A percentile compares a stretch with the other conserved stretches of the same genome.
Evolutionary conservation across 179 eudicot species (phyloP).

Genomic region (Spergularia azorica): DNA sequence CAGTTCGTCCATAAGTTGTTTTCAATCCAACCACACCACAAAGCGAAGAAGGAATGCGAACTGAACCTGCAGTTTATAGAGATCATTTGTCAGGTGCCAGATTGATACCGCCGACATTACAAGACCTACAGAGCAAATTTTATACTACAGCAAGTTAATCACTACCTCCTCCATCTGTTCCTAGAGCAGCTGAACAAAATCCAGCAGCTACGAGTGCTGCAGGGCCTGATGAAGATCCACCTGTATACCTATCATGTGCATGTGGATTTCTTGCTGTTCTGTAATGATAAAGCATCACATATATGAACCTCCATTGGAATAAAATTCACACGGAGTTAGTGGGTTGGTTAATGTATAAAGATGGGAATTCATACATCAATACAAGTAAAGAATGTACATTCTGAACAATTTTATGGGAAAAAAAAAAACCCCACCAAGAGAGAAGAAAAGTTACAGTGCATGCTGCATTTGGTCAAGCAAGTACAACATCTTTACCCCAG

Average conservation of each 20-base stretch:
- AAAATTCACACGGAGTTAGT: not conserved
- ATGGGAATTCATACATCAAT: not conserved
- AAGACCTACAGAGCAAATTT: slow-evolving; percentile 5
- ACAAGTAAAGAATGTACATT: not conserved
- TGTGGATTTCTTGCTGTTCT: slow-evolving; percentile 96
- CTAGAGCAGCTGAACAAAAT: slow-evolving; percentile 90
- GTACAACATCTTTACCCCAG: no score
- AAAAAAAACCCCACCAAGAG: not conserved
- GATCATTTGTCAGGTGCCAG: slow-evolving; percentile 18
- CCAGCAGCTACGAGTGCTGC: slow-evolving; percentile 98
- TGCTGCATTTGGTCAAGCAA: slow-evolving; percentile 5
- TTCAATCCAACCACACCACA: slow-evolving; percentile 97
- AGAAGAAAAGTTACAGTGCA: not conserved
- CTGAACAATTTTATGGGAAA: not conserved
- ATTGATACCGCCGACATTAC: slow-evolving; percentile 13
- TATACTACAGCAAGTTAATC: slow-evolving; percentile 19
- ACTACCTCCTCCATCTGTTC: slow-evolving; percentile 99
- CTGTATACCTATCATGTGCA: slow-evolving; percentile 85
- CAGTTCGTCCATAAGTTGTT: slow-evolving; percentile 87
- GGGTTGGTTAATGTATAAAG: not conserved
- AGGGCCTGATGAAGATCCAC: slow-evolving; percentile 99
- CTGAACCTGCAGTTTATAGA: slow-evolving; percentile 62
- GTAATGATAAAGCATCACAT: slow-evolving; percentile 23
- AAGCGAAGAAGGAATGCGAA: slow-evolving; percentile 96
- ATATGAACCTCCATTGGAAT: not conserved